These are phyloP conservation scores for Lactarius vividus DNA, from an alignment of 768 basidiomycete species.

Conservation along the genomic window DNA sequence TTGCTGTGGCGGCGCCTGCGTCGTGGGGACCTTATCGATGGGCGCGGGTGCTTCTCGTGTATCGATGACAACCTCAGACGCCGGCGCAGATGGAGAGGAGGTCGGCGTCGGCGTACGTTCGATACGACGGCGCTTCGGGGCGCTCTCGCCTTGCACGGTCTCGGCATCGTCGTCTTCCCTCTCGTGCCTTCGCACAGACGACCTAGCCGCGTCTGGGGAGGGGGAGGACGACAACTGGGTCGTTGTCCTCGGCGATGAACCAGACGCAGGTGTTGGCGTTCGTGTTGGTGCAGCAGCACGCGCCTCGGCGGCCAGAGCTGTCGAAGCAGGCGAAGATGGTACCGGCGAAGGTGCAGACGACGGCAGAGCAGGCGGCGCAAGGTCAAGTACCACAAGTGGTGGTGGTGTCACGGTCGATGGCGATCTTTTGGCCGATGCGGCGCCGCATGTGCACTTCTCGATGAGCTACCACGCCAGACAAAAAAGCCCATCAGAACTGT, in stretches of 20 bases:
- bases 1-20: neutral
- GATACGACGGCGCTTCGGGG: slow-evolving; percentile 16
- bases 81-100: neutral
- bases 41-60: neutral
- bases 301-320: neutral
- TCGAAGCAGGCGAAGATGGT: neutral
- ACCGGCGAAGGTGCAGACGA: neutral
- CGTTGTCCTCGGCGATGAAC: neutral
- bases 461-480: neutral
- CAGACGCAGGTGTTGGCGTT: neutral
- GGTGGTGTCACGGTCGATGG: neutral
- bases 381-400: neutral
- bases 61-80: neutral
- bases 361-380: neutral
- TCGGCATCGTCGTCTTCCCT: slow-evolving; percentile 5
- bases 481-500: neutral
- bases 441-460: slow-evolving; percentile 19
- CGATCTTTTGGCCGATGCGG: neutral
- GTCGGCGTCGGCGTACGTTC: neutral
- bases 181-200: slow-evolving; percentile 8
- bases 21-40: neutral
- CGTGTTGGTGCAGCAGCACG: neutral
- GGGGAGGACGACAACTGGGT: neutral
- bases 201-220: neutral
- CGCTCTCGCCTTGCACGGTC: neutral